Evolutionary conservation across 352 stramenopile genomes (phyloP).

Genomic region (Globisporangium solare): DNA sequence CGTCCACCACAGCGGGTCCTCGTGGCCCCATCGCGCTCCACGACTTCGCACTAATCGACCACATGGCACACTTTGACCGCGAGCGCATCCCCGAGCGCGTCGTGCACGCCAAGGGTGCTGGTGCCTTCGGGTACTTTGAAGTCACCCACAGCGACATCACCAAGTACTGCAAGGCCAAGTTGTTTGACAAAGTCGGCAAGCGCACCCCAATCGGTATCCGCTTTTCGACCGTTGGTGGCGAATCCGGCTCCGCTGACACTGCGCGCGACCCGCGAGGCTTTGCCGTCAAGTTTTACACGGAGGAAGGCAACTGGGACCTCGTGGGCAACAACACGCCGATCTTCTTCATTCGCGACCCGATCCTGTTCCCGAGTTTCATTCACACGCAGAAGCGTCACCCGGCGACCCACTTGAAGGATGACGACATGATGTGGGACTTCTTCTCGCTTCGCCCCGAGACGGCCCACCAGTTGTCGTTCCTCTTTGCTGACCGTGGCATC

Average conservation of each 20-base stretch:
- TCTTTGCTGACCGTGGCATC: constrained; percentile 87
- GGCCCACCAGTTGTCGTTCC: constrained; percentile 81
- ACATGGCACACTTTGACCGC: constrained; percentile 70
- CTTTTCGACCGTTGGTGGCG: constrained; percentile 70
- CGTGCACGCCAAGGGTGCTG: constrained; percentile 85
- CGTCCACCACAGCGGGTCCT: constrained; percentile 56
- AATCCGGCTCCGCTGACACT: constrained; percentile 72
- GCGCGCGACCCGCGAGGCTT: constrained; percentile 87
- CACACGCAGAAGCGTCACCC: constrained; percentile 90
- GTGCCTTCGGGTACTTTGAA: constrained; percentile 90
- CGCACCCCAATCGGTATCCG: constrained; percentile 76
- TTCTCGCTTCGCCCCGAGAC: constrained; percentile 84
- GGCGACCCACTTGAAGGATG: constrained; percentile 73
- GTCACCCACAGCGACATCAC: constrained; percentile 57
- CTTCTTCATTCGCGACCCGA: constrained; percentile 91
- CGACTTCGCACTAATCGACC: constrained; percentile 88
- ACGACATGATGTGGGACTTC: constrained; percentile 89
- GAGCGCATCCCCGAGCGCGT: constrained; percentile 67
- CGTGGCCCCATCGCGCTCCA: constrained; percentile 62
- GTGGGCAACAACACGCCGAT: constrained; percentile 93
- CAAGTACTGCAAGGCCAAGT: constrained; percentile 62
- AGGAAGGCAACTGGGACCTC: constrained; percentile 92
- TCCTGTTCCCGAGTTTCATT: constrained; percentile 90
- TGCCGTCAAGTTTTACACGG: constrained; percentile 92
- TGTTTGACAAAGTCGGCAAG: constrained; percentile 74